Conservation (phyloP, 177 flowering plant genomes). For the Vitis hybrid region DNA sequence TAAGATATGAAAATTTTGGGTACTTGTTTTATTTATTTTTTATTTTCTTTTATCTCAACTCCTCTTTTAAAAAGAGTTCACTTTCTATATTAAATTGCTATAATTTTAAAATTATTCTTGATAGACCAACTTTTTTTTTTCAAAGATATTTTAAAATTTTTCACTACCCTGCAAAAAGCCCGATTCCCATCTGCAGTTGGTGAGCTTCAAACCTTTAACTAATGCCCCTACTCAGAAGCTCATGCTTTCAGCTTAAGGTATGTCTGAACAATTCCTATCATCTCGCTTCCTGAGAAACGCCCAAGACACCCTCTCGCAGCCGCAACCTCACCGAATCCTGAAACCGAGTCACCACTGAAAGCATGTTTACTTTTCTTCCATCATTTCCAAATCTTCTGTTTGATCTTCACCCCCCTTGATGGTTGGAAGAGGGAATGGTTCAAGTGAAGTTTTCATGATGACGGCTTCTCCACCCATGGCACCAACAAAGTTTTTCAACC, state of each 20-base stretch:
- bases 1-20: too few species aligned
- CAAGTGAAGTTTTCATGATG: conserved; percentile 53
- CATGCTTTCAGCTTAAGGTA: too few species aligned
- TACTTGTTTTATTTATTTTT: too few species aligned
- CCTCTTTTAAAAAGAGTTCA: too few species aligned
- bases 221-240: too few species aligned
- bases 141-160: too few species aligned
- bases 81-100: too few species aligned
- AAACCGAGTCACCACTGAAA: conserved; percentile 72
- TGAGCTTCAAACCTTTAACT: too few species aligned
- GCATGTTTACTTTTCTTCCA: conserved; percentile 26
- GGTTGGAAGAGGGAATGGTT: conserved; percentile 82
- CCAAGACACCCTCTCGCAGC: conserved; percentile 96
- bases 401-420: conserved; percentile 51
- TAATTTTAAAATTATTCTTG: too few species aligned
- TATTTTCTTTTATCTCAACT: too few species aligned
- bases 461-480: conserved; percentile 68
- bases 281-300: conserved; percentile 80
- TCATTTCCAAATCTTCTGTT: conserved; percentile 16
- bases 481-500: conserved; percentile 63
- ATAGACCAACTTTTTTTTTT: too few species aligned
- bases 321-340: conserved; percentile 67
- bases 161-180: not conserved
- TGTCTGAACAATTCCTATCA: too few species aligned
- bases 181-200: conserved; percentile 39